Evolutionary conservation across 768 basidiomycete species (phyloP), one percentile per base, ranked within the genome.

Genomic region (Gloeopeniophorella convolvens): DNA sequence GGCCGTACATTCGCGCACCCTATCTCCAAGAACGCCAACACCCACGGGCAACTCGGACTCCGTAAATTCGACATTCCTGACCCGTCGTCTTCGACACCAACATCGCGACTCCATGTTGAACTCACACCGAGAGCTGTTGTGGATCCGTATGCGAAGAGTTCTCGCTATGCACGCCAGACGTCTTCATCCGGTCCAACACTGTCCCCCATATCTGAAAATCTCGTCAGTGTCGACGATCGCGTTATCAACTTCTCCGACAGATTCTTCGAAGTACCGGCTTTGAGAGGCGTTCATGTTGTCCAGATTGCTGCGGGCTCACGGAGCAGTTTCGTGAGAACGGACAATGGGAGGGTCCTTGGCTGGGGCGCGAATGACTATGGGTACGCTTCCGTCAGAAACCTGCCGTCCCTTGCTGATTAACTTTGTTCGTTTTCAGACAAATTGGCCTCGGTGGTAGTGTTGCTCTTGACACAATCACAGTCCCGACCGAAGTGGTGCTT

Each of bases 321-420:
- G 47, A 82, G 77, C 40, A 91, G 86, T 59, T 90, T 89, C 61
- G 83, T 75, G 9, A 71, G 80, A 21, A 90, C 89, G 0, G 59
- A 67, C 5, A 66, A 71, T 2, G 93, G 91, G 2, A 72, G 80
- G 46, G 86, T 94, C 9, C 75, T 97, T 16, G 89, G 82, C 0
- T 95, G 88, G 80, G 93, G 93, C 37, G 89, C 89, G 1, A 95
- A 96, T 63, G 83, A 88, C 56, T 85, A 76, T 58, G 91, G 91
- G 85, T 85, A 57, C 45, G 75, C 16, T n/a, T n/a, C n/a, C n/a
- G n/a, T n/a, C n/a, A n/a, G n/a, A n/a, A n/a, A n/a, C n/a, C n/a
- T 39, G 43, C 46, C 45, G 3, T 18, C 31, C 49, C 33, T 16
- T 23, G 31, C 21, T 15, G 20, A 28, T 27, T 20, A 35, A 40